A percentile compares a stretch with the other conserved stretches of the same genome.
phyloP scores from a whole-genome alignment of 495 filamentous ascomycete species.

The Collariella sp. region DNA sequence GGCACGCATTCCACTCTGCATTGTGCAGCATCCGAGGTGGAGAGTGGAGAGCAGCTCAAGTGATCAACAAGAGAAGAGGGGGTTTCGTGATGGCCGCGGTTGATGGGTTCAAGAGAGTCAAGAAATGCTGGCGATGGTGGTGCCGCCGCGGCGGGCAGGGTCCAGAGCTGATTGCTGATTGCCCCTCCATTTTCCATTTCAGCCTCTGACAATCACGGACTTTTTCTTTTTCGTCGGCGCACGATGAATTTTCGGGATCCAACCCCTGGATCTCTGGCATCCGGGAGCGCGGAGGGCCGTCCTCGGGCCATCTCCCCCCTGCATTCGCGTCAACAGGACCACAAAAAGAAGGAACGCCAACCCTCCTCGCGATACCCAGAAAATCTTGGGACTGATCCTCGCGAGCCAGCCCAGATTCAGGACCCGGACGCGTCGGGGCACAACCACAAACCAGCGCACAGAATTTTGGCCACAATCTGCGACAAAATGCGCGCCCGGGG shows the following conservation, averaged over 20 bases:
- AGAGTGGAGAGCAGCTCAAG: not conserved
- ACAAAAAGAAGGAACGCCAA: not conserved
- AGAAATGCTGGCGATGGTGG: not conserved
- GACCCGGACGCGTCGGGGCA: not conserved
- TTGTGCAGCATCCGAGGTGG: not conserved
- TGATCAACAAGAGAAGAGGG: too few relatives aligned
- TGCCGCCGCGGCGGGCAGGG: not conserved
- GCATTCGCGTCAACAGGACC: not conserved
- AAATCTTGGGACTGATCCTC: slow-evolving; percentile 7
- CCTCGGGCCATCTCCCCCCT: slow-evolving; percentile 1
- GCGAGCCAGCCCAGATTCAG: slow-evolving; percentile 10
- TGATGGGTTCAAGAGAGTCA: not conserved
- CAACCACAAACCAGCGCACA: not conserved
- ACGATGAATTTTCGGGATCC: slow-evolving; percentile 10
- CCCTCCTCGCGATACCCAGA: not conserved
- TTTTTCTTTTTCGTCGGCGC: slow-evolving; percentile 1
- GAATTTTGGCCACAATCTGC: slow-evolving; percentile 6
- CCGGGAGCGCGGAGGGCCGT: not conserved
- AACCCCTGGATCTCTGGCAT: not conserved
- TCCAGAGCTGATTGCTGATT: slow-evolving; percentile 10
- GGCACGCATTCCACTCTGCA: not conserved
- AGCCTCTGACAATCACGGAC: not conserved
- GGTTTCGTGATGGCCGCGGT: not conserved
- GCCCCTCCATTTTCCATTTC: slow-evolving; percentile 14
- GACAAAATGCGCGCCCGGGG: not conserved